phyloP scores from a whole-genome alignment of 2,329 filamentous ascomycete species.

The Phyllosticta citribraziliensis region DNA sequence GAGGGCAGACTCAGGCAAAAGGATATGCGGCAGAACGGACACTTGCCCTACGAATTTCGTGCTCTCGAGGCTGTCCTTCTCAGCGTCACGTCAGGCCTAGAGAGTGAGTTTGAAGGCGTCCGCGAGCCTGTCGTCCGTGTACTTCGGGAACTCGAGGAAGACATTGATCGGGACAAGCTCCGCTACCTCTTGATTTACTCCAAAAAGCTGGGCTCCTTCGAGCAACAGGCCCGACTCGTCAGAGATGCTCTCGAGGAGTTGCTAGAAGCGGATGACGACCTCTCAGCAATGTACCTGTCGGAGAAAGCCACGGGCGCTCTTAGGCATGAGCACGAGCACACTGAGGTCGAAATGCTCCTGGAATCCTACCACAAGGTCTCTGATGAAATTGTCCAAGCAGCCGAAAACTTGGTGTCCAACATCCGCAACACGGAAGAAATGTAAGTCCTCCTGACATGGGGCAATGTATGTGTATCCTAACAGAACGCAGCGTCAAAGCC shows the following conservation, averaged over 20 bases:
- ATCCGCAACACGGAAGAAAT: conserved; percentile 99
- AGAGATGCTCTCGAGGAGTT: conserved; percentile 91
- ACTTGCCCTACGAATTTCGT: conserved; percentile 88
- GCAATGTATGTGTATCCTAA: neutral
- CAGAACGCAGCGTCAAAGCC: conserved; percentile 65
- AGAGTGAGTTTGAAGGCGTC: conserved; percentile 90
- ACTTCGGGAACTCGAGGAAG: conserved; percentile 83
- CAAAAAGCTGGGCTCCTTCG: conserved; percentile 92
- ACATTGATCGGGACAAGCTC: conserved; percentile 91
- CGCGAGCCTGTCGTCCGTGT: conserved; percentile 86
- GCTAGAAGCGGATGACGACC: conserved; percentile 89
- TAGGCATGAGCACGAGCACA: conserved; percentile 76
- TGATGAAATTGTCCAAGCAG: conserved; percentile 94
- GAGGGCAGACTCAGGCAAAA: conserved; percentile 87
- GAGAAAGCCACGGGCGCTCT: conserved; percentile 69
- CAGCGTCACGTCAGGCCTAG: conserved; percentile 81
- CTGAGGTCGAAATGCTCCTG: conserved; percentile 91
- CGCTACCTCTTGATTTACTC: conserved; percentile 84
- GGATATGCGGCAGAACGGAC: conserved; percentile 38
- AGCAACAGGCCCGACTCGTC: conserved; percentile 91
- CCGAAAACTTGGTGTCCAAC: conserved; percentile 82
- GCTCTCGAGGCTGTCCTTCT: conserved; percentile 92
- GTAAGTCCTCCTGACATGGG: conserved; percentile 37
- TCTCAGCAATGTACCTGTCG: conserved; percentile 89
- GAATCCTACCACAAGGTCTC: conserved; percentile 97